These are phyloP conservation scores for Prunus mira DNA, from an alignment of 306 rosid species.

Conservation along the genomic window DNA sequence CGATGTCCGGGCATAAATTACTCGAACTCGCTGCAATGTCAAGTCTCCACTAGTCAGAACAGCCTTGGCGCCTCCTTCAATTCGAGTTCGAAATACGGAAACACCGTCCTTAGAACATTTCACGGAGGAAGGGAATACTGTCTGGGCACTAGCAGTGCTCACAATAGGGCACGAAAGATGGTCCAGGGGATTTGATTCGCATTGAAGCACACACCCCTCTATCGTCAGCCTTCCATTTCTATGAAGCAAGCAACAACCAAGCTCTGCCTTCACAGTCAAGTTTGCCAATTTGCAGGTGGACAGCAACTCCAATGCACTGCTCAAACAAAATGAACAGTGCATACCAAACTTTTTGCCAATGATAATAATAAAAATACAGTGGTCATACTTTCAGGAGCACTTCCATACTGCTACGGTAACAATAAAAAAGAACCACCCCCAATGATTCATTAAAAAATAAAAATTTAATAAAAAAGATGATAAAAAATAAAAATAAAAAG, in stretches of 20 bases:
- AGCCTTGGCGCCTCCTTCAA: conserved; percentile 94
- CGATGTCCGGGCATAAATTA: conserved; percentile 72
- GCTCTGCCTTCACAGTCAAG: conserved; percentile 88
- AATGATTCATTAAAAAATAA: not conserved
- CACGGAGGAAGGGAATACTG: conserved; percentile 37
- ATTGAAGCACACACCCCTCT: conserved; percentile 84
- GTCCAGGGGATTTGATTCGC: conserved; percentile 82
- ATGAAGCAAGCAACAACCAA: conserved; percentile 92
- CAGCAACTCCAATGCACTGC: conserved; percentile 89
- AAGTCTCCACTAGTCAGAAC: conserved; percentile 76
- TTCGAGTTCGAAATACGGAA: conserved; percentile 88
- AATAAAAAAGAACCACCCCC: not conserved
- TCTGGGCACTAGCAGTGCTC: conserved; percentile 55
- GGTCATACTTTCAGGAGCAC: conserved; percentile 2
- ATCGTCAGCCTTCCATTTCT: conserved; percentile 83
- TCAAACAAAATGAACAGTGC: conserved; percentile 35
- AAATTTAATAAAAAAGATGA: not conserved
- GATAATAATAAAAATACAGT: not conserved
- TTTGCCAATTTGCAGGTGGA: conserved; percentile 88
- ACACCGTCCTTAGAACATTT: conserved; percentile 56
- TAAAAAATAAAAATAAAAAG: not conserved
- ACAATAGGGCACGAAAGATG: conserved; percentile 84
- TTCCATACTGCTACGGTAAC: not conserved
- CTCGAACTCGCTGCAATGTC: conserved; percentile 83
- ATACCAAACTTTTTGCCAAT: conserved; percentile 29